Evolutionary conservation across 148 eudicot species (phyloP).

Genomic region (Heliosperma pusillum): DNA sequence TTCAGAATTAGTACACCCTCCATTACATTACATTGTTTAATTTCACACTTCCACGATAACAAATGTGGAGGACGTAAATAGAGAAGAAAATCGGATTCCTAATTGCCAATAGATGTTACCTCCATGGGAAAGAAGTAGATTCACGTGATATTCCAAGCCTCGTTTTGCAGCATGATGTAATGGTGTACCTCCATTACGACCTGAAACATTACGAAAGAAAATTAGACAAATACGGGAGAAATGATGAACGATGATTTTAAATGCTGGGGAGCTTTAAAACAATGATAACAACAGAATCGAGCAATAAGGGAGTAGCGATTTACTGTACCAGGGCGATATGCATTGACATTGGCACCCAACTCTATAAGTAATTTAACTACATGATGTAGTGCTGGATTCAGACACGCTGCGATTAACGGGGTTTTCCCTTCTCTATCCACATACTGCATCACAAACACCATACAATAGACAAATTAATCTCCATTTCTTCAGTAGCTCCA

Average conservation of each 20-base stretch:
- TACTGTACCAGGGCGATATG: slow-evolving; percentile 73
- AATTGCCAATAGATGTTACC: slow-evolving; percentile 34
- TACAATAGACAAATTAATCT: background rate
- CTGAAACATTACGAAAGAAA: slow-evolving; percentile 31
- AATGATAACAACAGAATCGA: background rate
- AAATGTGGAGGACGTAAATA: no score
- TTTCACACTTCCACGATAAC: no score
- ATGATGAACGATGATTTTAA: no score
- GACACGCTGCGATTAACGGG: slow-evolving; percentile 70
- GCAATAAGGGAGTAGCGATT: background rate
- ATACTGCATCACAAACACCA: slow-evolving; percentile 53
- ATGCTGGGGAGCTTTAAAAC: background rate
- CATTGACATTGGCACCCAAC: slow-evolving; percentile 93
- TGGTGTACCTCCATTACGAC: slow-evolving; percentile 85
- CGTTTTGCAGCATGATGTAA: slow-evolving; percentile 96
- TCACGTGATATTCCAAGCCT: slow-evolving; percentile 71
- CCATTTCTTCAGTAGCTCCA: background rate
- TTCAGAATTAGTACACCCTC: no score
- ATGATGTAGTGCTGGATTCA: slow-evolving; percentile 54
- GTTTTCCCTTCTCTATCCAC: slow-evolving; percentile 89
- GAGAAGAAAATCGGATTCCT: no score
- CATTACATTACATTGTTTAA: no score
- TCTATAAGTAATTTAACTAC: slow-evolving; percentile 81
- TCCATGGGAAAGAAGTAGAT: slow-evolving; percentile 78
- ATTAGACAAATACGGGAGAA: background rate